Percentiles rank a stretch among this genome's conserved stretches.
phyloP scores from a whole-genome alignment of 2,329 filamentous ascomycete genomes.

The Pseudogymnoascus sp. region DNA sequence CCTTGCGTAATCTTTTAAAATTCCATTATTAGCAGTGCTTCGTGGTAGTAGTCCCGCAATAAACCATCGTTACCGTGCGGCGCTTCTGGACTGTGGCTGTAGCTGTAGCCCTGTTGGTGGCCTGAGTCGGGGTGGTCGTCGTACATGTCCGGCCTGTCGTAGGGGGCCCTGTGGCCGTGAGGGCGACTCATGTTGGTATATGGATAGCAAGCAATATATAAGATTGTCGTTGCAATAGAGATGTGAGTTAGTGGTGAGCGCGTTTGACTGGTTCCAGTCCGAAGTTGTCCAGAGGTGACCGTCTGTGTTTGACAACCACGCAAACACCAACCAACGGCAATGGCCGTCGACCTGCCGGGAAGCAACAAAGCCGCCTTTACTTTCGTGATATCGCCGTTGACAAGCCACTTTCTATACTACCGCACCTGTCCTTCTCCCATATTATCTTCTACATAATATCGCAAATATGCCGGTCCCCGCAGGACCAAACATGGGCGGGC shows the following conservation, averaged over 20 bases:
- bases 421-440: background rate
- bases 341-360: background rate
- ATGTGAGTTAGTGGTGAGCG: background rate
- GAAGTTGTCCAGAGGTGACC: background rate
- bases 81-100: slow-evolving; percentile 24
- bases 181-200: slow-evolving; percentile 19
- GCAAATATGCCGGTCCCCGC: slow-evolving; percentile 40
- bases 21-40: slow-evolving; percentile 29
- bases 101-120: slow-evolving; percentile 17
- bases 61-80: slow-evolving; percentile 32
- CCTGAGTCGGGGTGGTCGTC: slow-evolving; percentile 32
- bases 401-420: slow-evolving; percentile 4
- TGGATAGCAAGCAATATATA: background rate
- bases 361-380: background rate
- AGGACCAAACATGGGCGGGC: slow-evolving; percentile 46
- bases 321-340: background rate
- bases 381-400: background rate
- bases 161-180: slow-evolving; percentile 18
- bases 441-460: slow-evolving; percentile 8
- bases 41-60: slow-evolving; percentile 21
- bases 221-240: background rate
- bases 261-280: background rate
- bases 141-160: slow-evolving; percentile 35
- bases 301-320: background rate
- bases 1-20: slow-evolving; percentile 29